Conservation (phyloP, 2,329 filamentous ascomycete species). For the Aspergillus caelatus region DNA sequence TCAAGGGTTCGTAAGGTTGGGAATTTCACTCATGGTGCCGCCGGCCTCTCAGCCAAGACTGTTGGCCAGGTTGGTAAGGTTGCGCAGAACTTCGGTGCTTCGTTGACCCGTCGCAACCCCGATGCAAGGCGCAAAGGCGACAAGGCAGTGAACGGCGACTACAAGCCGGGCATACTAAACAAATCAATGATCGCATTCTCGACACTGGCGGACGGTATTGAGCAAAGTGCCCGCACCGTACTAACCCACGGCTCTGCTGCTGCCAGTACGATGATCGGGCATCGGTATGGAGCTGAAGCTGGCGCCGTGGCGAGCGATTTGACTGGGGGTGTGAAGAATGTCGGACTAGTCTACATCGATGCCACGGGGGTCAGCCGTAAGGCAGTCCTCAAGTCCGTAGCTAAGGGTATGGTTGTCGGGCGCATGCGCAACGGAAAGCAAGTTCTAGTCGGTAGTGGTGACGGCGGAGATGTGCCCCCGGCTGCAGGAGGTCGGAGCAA, state of each 20-base stretch:
- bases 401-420: slow-evolving; percentile 79
- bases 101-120: slow-evolving; percentile 65
- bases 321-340: slow-evolving; percentile 89
- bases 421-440: slow-evolving; percentile 53
- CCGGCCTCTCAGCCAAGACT: slow-evolving; percentile 79
- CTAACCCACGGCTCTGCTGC: slow-evolving; percentile 74
- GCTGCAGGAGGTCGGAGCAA: slow-evolving; percentile 9
- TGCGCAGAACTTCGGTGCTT: slow-evolving; percentile 87
- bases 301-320: slow-evolving; percentile 74
- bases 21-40: slow-evolving; percentile 78
- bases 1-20: slow-evolving; percentile 86
- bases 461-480: slow-evolving; percentile 44
- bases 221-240: slow-evolving; percentile 79
- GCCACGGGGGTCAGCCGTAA: slow-evolving; percentile 87
- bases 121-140: slow-evolving; percentile 61
- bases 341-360: slow-evolving; percentile 95
- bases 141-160: slow-evolving; percentile 69
- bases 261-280: slow-evolving; percentile 84
- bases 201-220: slow-evolving; percentile 90
- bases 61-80: slow-evolving; percentile 81
- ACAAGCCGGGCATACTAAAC: slow-evolving; percentile 91
- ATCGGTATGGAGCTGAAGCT: slow-evolving; percentile 85
- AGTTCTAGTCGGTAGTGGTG: slow-evolving; percentile 51
- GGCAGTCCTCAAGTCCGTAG: slow-evolving; percentile 90
- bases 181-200: slow-evolving; percentile 96